Percentiles rank a stretch among this genome's conserved stretches.
These are phyloP conservation scores for Eleusine coracana DNA, from an alignment of 176 grass and related monocot species.

Conservation along the genomic window DNA sequence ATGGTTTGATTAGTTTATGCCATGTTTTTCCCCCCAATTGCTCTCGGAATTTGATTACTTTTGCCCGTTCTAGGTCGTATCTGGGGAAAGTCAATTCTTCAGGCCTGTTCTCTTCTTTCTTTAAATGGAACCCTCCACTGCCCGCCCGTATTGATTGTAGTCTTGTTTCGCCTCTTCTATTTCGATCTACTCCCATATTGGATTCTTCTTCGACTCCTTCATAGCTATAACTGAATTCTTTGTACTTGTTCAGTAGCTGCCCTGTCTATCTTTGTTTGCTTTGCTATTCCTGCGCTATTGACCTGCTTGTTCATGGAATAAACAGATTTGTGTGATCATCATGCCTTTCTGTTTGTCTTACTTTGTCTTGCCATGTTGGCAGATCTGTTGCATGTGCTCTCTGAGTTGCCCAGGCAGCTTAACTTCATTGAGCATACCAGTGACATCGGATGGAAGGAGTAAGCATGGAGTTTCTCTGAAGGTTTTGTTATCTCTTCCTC, in stretches of 20 bases:
- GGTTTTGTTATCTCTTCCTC: conserved; percentile 23
- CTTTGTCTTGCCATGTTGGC: conserved; percentile 25
- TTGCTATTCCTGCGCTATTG: not conserved
- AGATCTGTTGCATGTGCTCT: conserved; percentile 84
- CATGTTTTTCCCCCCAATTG: conserved; percentile 6
- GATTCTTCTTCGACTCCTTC: conserved; percentile 9
- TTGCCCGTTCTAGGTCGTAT: conserved; percentile 45
- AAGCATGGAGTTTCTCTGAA: conserved; percentile 39
- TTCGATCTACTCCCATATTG: conserved; percentile 29
- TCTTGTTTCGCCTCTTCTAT: conserved; percentile 29
- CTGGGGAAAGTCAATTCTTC: conserved; percentile 43
- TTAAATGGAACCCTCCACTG: conserved; percentile 26
- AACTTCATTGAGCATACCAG: conserved; percentile 98
- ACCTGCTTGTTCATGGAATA: conserved; percentile 26
- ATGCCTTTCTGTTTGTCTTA: conserved; percentile 9
- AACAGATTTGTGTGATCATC: not conserved
- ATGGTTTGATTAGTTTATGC: conserved; percentile 47
- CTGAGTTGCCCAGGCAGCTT: conserved; percentile 79
- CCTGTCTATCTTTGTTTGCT: not conserved
- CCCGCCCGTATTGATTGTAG: conserved; percentile 14
- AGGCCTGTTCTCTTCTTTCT: conserved; percentile 36
- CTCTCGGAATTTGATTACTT: conserved; percentile 43
- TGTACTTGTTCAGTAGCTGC: not conserved
- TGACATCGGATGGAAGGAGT: conserved; percentile 99
- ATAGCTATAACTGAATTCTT: conserved; percentile 18